Evolutionary conservation across 2,329 filamentous ascomycete species (phyloP).

Genomic region (Epichloe gansuensis): DNA sequence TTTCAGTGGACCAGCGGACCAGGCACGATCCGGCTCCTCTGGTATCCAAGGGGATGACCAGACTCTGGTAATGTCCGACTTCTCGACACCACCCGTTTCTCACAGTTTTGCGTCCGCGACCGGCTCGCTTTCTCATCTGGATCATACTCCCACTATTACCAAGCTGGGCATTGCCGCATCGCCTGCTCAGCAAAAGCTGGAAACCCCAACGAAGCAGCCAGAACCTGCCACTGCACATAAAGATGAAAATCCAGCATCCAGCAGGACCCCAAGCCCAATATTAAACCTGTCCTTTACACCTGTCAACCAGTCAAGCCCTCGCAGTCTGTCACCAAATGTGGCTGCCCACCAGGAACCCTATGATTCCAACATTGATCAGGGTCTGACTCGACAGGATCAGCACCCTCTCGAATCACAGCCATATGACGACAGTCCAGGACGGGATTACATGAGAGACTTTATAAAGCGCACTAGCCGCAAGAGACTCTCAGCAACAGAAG

Average conservation of each 20-base stretch:
- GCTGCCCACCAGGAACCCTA: neutral
- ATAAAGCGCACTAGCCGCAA: conserved; percentile 21
- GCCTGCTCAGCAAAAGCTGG: neutral
- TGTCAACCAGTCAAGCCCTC: neutral
- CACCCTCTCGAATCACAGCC: neutral
- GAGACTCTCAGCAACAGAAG: conserved; percentile 17
- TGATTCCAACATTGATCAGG: neutral
- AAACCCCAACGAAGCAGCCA: neutral
- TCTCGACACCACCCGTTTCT: neutral
- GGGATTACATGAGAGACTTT: conserved; percentile 23
- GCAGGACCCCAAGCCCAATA: neutral
- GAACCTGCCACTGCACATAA: neutral
- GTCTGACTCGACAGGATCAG: neutral
- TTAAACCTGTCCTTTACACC: neutral
- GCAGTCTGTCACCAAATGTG: neutral
- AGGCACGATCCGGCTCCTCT: neutral
- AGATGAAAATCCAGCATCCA: neutral
- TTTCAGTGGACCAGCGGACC: neutral
- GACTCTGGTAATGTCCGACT: conserved; percentile 1
- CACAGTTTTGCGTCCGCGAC: neutral
- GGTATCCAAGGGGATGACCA: neutral
- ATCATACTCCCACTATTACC: neutral
- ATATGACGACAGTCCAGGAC: conserved; percentile 21
- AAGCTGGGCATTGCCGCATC: neutral
- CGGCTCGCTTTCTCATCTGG: neutral